Evolutionary conservation across 2,329 filamentous ascomycete genomes (phyloP), one percentile per base, ranked within the genome.

Genomic region (Phialocephala subalpina): DNA sequence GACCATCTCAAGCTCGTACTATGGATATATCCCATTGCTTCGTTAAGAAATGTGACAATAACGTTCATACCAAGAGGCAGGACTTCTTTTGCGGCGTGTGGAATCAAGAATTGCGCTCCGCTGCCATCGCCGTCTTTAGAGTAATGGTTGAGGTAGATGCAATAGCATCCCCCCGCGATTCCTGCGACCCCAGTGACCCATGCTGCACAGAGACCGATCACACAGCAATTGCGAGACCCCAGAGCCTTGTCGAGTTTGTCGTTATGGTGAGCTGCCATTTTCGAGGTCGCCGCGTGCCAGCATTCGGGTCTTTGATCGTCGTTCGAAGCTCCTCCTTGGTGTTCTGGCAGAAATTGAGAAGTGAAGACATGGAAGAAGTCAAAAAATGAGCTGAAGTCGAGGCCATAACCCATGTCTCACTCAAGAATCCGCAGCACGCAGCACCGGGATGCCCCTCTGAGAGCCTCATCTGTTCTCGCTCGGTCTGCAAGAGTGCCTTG

Each of bases 1-100:
- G 75, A 66, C 76, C 76, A 77, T n/a, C 75, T 71, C 16, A 77
- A 72, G 3, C 75, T 70, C 47, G 71, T 73, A 18, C 67, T 69
- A 49, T 77, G 76, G 22, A 76, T 73, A 53, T 74, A 77, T n/a
- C 75, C 75, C 74, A 77, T 75, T 55, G 67, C 70, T 62, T 77
- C 76, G 52, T 72, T 75, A 12, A 75, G 71, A 3, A 76, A 63
- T 0, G 76, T 76, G 27, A 77, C 70, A 22, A 75, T 25, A 42
- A 75, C 55, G 45, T 72, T 72, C 29, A 72, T 59, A 6, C 62
- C 64, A 1, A 72, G 59, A 45, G 70, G 67, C 11, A 72, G 58
- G 9, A 68, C 63, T 62, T 69, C 65, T 56, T 66, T 69, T 22
- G 64, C 64, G 33, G 60, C 59, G 52, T 66, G 64, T 2, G 67